phyloP scores from a whole-genome alignment of 192 early-diverging fungal genomes.

The Spizellomyces sp. region DNA sequence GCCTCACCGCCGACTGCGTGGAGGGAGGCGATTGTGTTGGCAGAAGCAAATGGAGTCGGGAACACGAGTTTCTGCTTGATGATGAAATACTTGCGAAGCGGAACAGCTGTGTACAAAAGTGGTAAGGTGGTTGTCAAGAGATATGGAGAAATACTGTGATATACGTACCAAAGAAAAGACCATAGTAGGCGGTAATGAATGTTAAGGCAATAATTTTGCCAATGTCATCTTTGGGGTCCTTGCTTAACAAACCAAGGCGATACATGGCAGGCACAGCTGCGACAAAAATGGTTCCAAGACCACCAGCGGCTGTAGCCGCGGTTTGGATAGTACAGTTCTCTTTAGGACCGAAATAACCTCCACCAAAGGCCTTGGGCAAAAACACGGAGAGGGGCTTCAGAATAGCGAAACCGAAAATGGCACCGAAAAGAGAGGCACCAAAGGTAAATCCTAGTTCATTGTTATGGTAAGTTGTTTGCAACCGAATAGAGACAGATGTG shows the following conservation, averaged over 20 bases:
- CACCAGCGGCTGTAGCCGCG: slow-evolving; percentile 85
- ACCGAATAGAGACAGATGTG: no score
- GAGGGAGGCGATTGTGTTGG: slow-evolving; percentile 63
- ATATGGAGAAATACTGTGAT: slow-evolving; percentile 18
- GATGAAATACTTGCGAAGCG: slow-evolving; percentile 69
- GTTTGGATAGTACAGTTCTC: slow-evolving; percentile 88
- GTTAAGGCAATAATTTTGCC: slow-evolving; percentile 72
- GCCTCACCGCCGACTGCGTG: slow-evolving; percentile 52
- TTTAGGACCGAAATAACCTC: slow-evolving; percentile 69
- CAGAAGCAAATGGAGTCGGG: slow-evolving; percentile 85
- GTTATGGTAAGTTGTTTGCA: no score
- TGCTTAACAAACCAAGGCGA: slow-evolving; percentile 55
- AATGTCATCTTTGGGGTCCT: slow-evolving; percentile 45
- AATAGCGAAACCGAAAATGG: slow-evolving; percentile 66
- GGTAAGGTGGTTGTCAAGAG: slow-evolving; percentile 43
- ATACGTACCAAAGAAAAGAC: slow-evolving; percentile 74
- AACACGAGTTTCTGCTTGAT: slow-evolving; percentile 80
- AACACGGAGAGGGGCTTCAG: slow-evolving; percentile 61
- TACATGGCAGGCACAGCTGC: slow-evolving; percentile 81
- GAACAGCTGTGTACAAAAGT: neutral
- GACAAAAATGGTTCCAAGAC: slow-evolving; percentile 77
- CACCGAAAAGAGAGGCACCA: slow-evolving; percentile 37
- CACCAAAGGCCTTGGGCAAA: slow-evolving; percentile 33
- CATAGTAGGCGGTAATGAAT: slow-evolving; percentile 77
- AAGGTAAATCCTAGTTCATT: slow-evolving; percentile 31